Base-by-base conservation (phyloP, 2,329 filamentous ascomycete genomes). In the Teratosphaeria destructans region DNA sequence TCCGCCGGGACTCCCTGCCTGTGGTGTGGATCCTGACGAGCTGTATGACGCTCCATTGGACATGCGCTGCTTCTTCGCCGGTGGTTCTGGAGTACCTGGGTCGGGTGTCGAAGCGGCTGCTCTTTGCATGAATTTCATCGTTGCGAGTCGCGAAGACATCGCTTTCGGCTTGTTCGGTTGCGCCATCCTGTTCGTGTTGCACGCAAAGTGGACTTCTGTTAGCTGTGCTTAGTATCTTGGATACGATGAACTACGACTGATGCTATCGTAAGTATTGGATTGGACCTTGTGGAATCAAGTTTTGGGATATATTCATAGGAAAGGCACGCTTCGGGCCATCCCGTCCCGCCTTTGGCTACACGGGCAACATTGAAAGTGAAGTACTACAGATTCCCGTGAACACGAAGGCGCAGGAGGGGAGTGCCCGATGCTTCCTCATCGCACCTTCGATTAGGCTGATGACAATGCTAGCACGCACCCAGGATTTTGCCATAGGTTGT, bases 101-200 rank as follows among this genome's bases (percentile, higher is more conserved):
- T 73, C 56, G 62, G 75, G 71, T 5, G 76, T 77, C 27, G 86
- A 82, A 56, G 86, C 85, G 56, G 85, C 87, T 63, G 89, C 88
- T 68, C 92, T 84, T 79, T 95, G 92, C 92, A 96, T 96, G 72
- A 96, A 96, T 78, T 95, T 95, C 91, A 96, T 96, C 43, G 89
- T 92, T 70, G 95, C 81, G 55, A 96, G 85, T 66, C 91, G 86
- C 61, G 88, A 92, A 63, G 92, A 96, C 85, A 95, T 91, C 54
- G 80, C 81, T 74, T 87, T 88, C 35, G 82, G 82, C 54, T 72
- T 85, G 70, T 79, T 76, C 62, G 80, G 60, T 52, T 62, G 60
- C 59, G 66, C 61, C 64, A 67, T 67, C 16, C 3, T 23, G 19
- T 6, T 49, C 10, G 43, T 19, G 37, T 49, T 19, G 16, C 43